Evolutionary conservation across 495 filamentous ascomycete genomes (phyloP), one percentile per base, ranked within the genome.

Genomic region (Mytilinidion resinicola): DNA sequence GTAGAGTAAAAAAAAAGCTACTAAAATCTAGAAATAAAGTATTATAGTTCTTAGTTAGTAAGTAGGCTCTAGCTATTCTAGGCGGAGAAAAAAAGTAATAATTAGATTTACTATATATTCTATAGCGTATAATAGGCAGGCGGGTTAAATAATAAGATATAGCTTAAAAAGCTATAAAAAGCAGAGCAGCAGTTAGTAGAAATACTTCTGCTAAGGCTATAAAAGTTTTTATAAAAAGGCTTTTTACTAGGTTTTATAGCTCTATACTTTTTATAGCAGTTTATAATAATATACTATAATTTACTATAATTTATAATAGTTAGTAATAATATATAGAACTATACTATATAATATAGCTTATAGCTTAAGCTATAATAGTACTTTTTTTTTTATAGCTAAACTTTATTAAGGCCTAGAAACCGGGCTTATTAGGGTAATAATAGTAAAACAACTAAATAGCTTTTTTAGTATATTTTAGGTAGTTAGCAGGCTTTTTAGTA

Each of bases 61-160:
- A 39, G 14, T 9, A 39, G 37, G 37, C 37, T 14, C 37, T 39
- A 39, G 8, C 37, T 39, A 39, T 39, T 39, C 8, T 39, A 39
- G 14, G 8, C 8, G 14, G 14, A 52, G 15, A 39, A 33, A 19
- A 63, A 67, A 44, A 58, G 42, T 50, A 51, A 9, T 62, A 41
- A n/a, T 62, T 49, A 15, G 49, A 12, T 3, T 39, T 34, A 36
- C 60, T 53, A 35, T 44, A 42, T 38, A 61, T 20, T 60, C 56
- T 64, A 42, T 61, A 62, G 11, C 62, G 5, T 50, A 7, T 39
- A 39, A 39, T 39, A 39, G 14, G n/a, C n/a, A n/a, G n/a, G n/a
- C n/a, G n/a, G n/a, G n/a, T n/a, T n/a, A n/a, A n/a, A n/a, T n/a
- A n/a, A n/a, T n/a, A n/a, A n/a, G n/a, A n/a, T n/a, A n/a, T n/a